Conservation (phyloP, 1,284 basidiomycete genomes). For the Neolentinus lepideus region DNA sequence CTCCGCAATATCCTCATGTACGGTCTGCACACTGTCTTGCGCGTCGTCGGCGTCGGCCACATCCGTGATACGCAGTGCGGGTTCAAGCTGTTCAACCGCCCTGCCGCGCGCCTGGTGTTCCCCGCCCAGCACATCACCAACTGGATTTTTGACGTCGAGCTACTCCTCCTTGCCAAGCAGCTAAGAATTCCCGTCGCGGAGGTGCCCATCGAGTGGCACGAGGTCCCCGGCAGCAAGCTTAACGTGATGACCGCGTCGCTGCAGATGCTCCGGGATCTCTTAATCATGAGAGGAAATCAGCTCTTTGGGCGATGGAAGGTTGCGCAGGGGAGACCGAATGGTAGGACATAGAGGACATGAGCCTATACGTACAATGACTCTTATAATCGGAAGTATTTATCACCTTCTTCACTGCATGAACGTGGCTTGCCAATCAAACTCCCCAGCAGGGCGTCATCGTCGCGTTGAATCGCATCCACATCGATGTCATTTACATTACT, state of each 20-base stretch:
- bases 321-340: background rate
- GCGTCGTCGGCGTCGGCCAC: conserved; percentile 79
- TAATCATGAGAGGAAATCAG: conserved; percentile 81
- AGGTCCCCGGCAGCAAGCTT: conserved; percentile 88
- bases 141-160: conserved; percentile 96
- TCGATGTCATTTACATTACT: too few species aligned
- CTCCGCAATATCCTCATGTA: conserved; percentile 92
- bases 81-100: conserved; percentile 88
- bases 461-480: too few species aligned
- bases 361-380: too few species aligned
- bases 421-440: too few species aligned
- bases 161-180: conserved; percentile 83
- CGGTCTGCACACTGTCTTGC: conserved; percentile 78
- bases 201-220: conserved; percentile 87
- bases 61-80: conserved; percentile 95
- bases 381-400: too few species aligned
- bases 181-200: conserved; percentile 72
- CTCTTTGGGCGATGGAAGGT: conserved; percentile 59
- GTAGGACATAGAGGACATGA: background rate
- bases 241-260: conserved; percentile 78
- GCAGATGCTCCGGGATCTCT: conserved; percentile 83
- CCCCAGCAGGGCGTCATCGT: too few species aligned
- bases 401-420: too few species aligned
- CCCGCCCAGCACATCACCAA: conserved; percentile 77
- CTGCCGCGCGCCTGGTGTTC: conserved; percentile 75